Percentiles rank a stretch among this genome's conserved stretches.
Conservation (phyloP, 2,329 filamentous ascomycete species). For the Cryphonectria japonica region DNA sequence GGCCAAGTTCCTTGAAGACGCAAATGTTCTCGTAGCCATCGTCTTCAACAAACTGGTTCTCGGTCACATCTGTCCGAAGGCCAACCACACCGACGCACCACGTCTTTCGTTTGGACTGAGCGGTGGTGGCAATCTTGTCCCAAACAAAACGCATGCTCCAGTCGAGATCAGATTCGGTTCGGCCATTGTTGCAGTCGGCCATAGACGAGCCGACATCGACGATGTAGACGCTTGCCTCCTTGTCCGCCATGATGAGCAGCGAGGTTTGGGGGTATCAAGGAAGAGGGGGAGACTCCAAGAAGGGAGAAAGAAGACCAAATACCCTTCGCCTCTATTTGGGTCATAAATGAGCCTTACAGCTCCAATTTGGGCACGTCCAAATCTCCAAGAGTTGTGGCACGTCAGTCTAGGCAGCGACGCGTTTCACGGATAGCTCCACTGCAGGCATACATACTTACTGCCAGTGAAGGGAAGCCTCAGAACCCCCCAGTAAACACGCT, state of each 20-base stretch:
- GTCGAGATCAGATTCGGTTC: constrained; percentile 79
- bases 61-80: constrained; percentile 77
- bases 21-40: constrained; percentile 82
- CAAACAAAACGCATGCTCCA: constrained; percentile 92
- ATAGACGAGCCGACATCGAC: constrained; percentile 88
- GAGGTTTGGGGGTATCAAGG: neutral
- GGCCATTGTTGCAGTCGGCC: constrained; percentile 71
- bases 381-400: constrained; percentile 6
- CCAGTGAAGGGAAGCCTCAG: neutral
- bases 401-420: constrained; percentile 27
- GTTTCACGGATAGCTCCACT: constrained; percentile 15
- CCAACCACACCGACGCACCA: constrained; percentile 79
- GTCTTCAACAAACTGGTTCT: constrained; percentile 65
- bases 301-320: neutral
- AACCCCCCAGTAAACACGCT: constrained; percentile 23
- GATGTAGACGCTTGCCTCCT: constrained; percentile 92
- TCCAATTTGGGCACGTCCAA: neutral
- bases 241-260: constrained; percentile 73
- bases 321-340: neutral
- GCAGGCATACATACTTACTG: neutral
- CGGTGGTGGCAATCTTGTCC: constrained; percentile 84
- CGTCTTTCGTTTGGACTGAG: constrained; percentile 71
- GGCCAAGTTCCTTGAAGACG: constrained; percentile 70
- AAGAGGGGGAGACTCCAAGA: too few relatives aligned
- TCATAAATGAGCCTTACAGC: neutral